A percentile compares a stretch with the other conserved stretches of the same genome.
phyloP scores from a whole-genome alignment of 2,329 filamentous ascomycete species.

The Venturiaceae sp. region DNA sequence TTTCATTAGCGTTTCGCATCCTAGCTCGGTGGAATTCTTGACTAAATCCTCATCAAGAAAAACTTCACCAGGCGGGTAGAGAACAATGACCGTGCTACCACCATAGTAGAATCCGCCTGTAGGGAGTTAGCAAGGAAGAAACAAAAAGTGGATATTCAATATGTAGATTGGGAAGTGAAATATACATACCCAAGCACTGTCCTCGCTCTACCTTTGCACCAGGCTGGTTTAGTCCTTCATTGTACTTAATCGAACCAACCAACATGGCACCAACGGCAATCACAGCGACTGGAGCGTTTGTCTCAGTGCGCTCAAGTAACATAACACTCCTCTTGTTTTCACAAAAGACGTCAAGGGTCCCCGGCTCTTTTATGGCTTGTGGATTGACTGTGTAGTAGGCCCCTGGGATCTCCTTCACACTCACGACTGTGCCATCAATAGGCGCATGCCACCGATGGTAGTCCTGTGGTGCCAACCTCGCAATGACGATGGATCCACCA shows the following conservation, averaged over 20 bases:
- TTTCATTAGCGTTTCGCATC: constrained; percentile 29
- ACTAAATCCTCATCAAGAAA: constrained; percentile 29
- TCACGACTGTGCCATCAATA: constrained; percentile 20
- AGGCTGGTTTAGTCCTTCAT: constrained; percentile 20
- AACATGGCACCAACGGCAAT: constrained; percentile 35
- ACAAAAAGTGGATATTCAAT: too few species aligned
- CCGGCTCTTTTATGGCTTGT: constrained; percentile 30
- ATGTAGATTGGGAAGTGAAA: too few species aligned
- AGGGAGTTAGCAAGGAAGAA: not conserved
- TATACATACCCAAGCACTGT: constrained; percentile 26
- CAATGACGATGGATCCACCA: constrained; percentile 27
- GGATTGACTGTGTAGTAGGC: constrained; percentile 34
- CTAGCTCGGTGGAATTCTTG: constrained; percentile 23
- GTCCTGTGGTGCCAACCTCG: constrained; percentile 31
- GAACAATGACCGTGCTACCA: constrained; percentile 31
- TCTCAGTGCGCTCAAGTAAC: constrained; percentile 21
- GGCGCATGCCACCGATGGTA: constrained; percentile 32
- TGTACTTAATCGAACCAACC: constrained; percentile 31
- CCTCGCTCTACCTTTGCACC: constrained; percentile 25
- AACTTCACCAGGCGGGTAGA: constrained; percentile 27
- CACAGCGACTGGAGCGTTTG: constrained; percentile 21
- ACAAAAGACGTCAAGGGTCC: constrained; percentile 32
- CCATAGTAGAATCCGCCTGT: constrained; percentile 26
- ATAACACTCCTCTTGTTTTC: constrained; percentile 32
- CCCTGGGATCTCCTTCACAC: constrained; percentile 27